phyloP scores from a whole-genome alignment of 768 basidiomycete genomes.

The Boletus patriciae region DNA sequence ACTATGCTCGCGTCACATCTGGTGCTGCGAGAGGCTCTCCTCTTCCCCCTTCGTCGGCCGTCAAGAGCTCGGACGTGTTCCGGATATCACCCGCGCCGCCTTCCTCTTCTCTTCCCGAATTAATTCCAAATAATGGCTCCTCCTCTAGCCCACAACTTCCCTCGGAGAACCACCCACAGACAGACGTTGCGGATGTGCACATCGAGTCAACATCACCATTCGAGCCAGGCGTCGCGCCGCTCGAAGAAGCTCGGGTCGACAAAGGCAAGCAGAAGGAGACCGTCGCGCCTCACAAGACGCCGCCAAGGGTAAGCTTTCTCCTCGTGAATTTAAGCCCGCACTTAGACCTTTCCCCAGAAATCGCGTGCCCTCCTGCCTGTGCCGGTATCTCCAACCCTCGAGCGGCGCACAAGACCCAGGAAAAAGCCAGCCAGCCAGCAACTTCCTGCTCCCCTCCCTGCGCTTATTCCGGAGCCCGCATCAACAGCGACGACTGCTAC shows the following conservation, averaged over 20 bases:
- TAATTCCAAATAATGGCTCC: slow-evolving; percentile 61
- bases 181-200: slow-evolving; percentile 14
- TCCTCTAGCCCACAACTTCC: slow-evolving; percentile 62
- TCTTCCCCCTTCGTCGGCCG: slow-evolving; percentile 25
- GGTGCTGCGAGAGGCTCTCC: slow-evolving; percentile 8
- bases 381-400: slow-evolving; percentile 48
- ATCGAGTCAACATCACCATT: slow-evolving; percentile 21
- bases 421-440: slow-evolving; percentile 21
- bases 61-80: slow-evolving; percentile 22
- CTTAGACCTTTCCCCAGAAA: slow-evolving; percentile 31
- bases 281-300: slow-evolving; percentile 24
- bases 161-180: slow-evolving; percentile 27
- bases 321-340: background rate
- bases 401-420: slow-evolving; percentile 31
- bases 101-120: slow-evolving; percentile 54
- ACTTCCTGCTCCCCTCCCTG: slow-evolving; percentile 20
- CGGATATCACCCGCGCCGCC: slow-evolving; percentile 33
- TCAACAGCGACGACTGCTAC: slow-evolving; percentile 11
- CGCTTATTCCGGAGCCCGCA: slow-evolving; percentile 29
- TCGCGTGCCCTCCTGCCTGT: slow-evolving; percentile 40
- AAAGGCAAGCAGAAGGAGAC: slow-evolving; percentile 23
- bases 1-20: slow-evolving; percentile 36
- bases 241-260: slow-evolving; percentile 7
- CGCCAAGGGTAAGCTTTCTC: slow-evolving; percentile 24
- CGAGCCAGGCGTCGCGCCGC: slow-evolving; percentile 5